Evolutionary conservation across 257 asterid genomes (phyloP).

Genomic region (Salvia rosmarinus): DNA sequence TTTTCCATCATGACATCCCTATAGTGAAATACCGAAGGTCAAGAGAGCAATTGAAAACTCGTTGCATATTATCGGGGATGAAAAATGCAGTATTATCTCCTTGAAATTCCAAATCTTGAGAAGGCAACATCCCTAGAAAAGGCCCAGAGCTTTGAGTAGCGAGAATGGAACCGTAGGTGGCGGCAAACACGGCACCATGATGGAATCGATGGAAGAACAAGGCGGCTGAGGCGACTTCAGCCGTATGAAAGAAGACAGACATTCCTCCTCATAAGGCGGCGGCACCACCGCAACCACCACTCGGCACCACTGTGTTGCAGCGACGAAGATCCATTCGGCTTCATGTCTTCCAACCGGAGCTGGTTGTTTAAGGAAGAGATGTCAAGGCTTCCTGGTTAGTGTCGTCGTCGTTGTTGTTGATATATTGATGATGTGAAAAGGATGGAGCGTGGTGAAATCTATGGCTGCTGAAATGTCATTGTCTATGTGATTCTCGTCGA

Average conservation of each 20-base stretch:
- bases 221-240: constrained; percentile 44
- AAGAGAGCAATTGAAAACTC: constrained; percentile 50
- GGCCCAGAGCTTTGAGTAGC: constrained; percentile 44
- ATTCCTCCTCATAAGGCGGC: constrained; percentile 47
- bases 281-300: constrained; percentile 6
- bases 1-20: too few relatives aligned
- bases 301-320: too few relatives aligned
- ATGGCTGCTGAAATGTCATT: constrained; percentile 76
- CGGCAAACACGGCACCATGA: constrained; percentile 44
- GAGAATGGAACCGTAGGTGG: constrained; percentile 40
- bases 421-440: constrained; percentile 33
- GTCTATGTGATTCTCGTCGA: constrained; percentile 40
- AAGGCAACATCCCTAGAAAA: constrained; percentile 40
- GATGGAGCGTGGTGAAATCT: constrained; percentile 59
- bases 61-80: constrained; percentile 51
- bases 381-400: constrained; percentile 45
- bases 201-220: constrained; percentile 51
- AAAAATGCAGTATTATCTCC: constrained; percentile 60
- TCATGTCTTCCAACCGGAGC: background rate
- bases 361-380: constrained; percentile 41
- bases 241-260: constrained; percentile 51
- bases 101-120: constrained; percentile 67
- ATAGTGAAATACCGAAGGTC: constrained; percentile 75
- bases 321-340: background rate
- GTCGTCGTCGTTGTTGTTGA: constrained; percentile 26